These are phyloP conservation scores for Lantana camara DNA, from an alignment of 257 asterid species.

Conservation along the genomic window DNA sequence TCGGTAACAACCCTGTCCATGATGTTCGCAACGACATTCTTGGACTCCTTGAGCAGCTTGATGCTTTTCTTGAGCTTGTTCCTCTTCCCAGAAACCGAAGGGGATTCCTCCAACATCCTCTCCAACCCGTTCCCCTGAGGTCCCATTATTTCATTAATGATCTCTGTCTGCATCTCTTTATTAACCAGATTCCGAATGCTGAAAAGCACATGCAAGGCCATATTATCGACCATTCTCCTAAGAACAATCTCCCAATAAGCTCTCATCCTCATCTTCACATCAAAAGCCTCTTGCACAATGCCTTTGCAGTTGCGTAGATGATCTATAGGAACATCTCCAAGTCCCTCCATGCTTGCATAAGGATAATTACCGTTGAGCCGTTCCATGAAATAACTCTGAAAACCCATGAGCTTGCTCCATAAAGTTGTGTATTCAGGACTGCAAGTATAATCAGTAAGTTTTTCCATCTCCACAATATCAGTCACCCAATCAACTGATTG, in stretches of 20 bases:
- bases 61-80: conserved; percentile 34
- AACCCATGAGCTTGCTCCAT: conserved; percentile 26
- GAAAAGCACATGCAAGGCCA: conserved; percentile 24
- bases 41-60: conserved; percentile 42
- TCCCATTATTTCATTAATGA: conserved; percentile 34
- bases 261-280: conserved; percentile 31
- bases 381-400: not conserved
- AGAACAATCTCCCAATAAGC: conserved; percentile 32
- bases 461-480: conserved; percentile 32
- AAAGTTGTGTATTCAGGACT: conserved; percentile 22
- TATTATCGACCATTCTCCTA: conserved; percentile 29
- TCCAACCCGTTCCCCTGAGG: conserved; percentile 36
- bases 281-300: conserved; percentile 20
- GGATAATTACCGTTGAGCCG: not conserved
- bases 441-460: conserved; percentile 24
- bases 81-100: conserved; percentile 34
- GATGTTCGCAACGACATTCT: conserved; percentile 30
- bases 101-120: conserved; percentile 42
- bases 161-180: conserved; percentile 33
- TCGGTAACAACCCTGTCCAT: no score
- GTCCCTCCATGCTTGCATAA: not conserved
- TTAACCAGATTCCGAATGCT: conserved; percentile 26
- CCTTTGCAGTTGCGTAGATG: not conserved
- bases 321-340: not conserved
- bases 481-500: conserved; percentile 25